Evolutionary conservation across 139 green algal species (phyloP), one percentile per base, ranked within the genome.

Genomic region (Haematococcus lacustris): DNA sequence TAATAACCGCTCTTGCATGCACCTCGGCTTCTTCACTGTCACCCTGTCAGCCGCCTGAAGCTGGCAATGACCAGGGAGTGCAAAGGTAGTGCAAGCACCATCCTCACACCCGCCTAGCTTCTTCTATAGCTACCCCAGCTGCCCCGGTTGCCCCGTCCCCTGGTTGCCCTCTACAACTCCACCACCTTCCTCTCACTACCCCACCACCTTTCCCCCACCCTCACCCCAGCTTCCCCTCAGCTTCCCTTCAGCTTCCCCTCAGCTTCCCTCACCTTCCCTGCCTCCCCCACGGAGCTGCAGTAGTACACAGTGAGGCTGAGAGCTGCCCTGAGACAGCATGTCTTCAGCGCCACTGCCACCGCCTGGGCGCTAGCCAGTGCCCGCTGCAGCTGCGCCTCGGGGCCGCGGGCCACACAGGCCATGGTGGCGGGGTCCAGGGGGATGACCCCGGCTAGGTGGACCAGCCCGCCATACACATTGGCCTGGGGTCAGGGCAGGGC

Each of bases 381-480:
- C 69, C 82, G 60, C 30, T 59, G 41, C 3, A 2, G 51, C 62
- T 77, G 66, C n/a, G 70, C 43, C 1, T 40, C 71, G 60, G 76
- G 43, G 41, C 73, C 80, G 2, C 75, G 76, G 0, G 39, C 34
- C 32, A 86, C 53, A 2, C 93, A 66, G 28, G 70, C 70, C 90
- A 96, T 94, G 75, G 78, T 88, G 38, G 77, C 61, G 0, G 91
- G 90, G 70, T 95, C 83, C 69, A 96, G 80, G 1, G 78, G 74
- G 60, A 91, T 88, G 51, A 83, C 75, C 0, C 86, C 86, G 3
- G 86, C 83, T 40, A 88, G 57, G 79, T 87, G 66, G 37, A 84
- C 62, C 30, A 88, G 51, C 5, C 78, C 80, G 3, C 73, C 71
- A 57, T 76, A 80, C 38, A 65, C 68, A 7, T 66, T 82, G 34